These are phyloP conservation scores for Aspergillus ibericus DNA, from an alignment of 2,329 filamentous ascomycete genomes.

Conservation along the genomic window DNA sequence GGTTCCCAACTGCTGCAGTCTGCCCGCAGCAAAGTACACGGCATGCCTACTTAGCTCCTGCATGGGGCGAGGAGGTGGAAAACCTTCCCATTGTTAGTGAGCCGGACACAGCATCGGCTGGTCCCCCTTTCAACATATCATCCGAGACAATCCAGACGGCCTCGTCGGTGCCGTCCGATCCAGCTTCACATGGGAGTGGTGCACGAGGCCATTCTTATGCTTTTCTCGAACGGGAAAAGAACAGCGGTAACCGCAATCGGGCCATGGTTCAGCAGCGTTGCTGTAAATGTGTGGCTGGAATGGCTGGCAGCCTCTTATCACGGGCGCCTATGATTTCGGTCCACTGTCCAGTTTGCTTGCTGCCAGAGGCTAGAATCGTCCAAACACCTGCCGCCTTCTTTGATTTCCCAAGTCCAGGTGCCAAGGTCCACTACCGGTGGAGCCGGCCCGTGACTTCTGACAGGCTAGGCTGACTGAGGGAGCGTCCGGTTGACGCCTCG, in stretches of 20 bases:
- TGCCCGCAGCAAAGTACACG: slow-evolving; percentile 1
- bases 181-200: slow-evolving; percentile 19
- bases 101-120: background rate
- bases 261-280: background rate
- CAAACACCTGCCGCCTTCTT: slow-evolving; percentile 5
- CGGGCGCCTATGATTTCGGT: background rate
- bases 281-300: slow-evolving; percentile 3
- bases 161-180: background rate
- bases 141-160: slow-evolving; percentile 5
- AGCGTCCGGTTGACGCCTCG: background rate
- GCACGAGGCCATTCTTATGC: slow-evolving; percentile 13
- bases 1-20: background rate
- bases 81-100: background rate
- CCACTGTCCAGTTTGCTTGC: background rate
- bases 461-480: slow-evolving; percentile 17
- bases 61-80: background rate
- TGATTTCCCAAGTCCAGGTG: slow-evolving; percentile 7
- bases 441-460: slow-evolving; percentile 12
- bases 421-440: slow-evolving; percentile 20
- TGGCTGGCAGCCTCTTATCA: slow-evolving; percentile 15
- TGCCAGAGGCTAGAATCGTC: slow-evolving; percentile 12
- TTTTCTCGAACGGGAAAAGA: slow-evolving; percentile 13
- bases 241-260: background rate
- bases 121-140: slow-evolving; percentile 1
- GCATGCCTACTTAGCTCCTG: slow-evolving; percentile 1